These are phyloP conservation scores for Ophiostoma populinum DNA, from an alignment of 2,329 filamentous ascomycete species.

Conservation along the genomic window DNA sequence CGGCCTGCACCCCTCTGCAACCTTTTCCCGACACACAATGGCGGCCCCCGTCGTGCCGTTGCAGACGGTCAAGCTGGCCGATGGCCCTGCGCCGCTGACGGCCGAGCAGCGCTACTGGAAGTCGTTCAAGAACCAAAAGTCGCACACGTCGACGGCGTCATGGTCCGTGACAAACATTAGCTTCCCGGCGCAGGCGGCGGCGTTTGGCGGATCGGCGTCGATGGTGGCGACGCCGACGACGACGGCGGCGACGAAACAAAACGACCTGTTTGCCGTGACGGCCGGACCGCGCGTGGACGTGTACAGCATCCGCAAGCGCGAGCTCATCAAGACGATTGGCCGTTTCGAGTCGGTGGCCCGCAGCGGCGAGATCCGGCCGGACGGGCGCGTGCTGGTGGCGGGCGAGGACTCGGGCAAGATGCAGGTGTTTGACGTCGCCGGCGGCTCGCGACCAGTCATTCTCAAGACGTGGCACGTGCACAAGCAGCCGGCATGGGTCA, in stretches of 20 bases:
- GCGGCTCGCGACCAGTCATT: slow-evolving; percentile 56
- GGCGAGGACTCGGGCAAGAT: slow-evolving; percentile 84
- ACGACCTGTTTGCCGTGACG: slow-evolving; percentile 80
- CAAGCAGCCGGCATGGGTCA: slow-evolving; percentile 85
- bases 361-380: slow-evolving; percentile 71
- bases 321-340: slow-evolving; percentile 84
- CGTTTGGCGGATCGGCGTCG: slow-evolving; percentile 14
- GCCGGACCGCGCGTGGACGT: slow-evolving; percentile 85
- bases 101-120: slow-evolving; percentile 95
- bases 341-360: slow-evolving; percentile 85
- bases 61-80: slow-evolving; percentile 64
- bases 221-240: slow-evolving; percentile 23
- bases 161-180: slow-evolving; percentile 85
- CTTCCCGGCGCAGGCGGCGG: slow-evolving; percentile 35
- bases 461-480: slow-evolving; percentile 90
- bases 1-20: background rate
- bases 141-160: slow-evolving; percentile 78
- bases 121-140: slow-evolving; percentile 78
- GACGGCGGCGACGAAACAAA: slow-evolving; percentile 28
- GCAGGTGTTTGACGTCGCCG: slow-evolving; percentile 78
- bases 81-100: slow-evolving; percentile 66
- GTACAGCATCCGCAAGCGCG: slow-evolving; percentile 80
- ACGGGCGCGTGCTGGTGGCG: slow-evolving; percentile 77
- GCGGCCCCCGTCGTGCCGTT: slow-evolving; percentile 72
- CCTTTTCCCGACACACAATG: slow-evolving; percentile 33